Evolutionary conservation across 768 basidiomycete species (phyloP), one percentile per base, ranked within the genome.

Genomic region (Lyophyllum shimeji): DNA sequence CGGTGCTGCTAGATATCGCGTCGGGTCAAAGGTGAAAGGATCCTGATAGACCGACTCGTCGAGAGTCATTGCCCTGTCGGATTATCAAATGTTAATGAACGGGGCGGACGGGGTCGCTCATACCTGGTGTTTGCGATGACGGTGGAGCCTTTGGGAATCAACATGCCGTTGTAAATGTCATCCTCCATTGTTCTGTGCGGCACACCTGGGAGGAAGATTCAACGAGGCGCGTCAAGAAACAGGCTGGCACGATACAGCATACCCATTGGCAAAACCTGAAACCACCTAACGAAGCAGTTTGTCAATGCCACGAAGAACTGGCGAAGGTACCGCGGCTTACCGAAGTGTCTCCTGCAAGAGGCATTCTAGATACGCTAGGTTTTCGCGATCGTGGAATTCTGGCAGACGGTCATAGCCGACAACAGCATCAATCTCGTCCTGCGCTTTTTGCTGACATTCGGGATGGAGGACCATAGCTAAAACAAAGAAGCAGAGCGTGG

Each of bases 391-490:
- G 17, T 54, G 33, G 58, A 54, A 8, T 27, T 58, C 29, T 4
- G 69, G 69, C 40, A 53, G 53, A 18, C 46, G 48, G 8, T 23
- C 25, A 33, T n/a, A 27, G n/a, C 31, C 42, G 34, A 58, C 21
- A 25, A 69, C 59, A 7, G 42, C 18, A 48, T 69, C 70, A 21
- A 70, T 57, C 39, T 40, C 39, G 5, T 40, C 39, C 39, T 40
- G 39, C n/a, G 39, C 39, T 15, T 40, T 18, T 17, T 47, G 71
- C 65, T 68, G 69, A 24, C 59, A 44, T 25, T 65, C 63, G 3
- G 66, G 68, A 56, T 65, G 47, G 20, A 63, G 53, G 5, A 61
- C 45, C 51, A 60, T 43, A 45, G 27, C 42, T 43, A 47, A 44
- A 45, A 27, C 40, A 48, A 34, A 54, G 37, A 45, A 46, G 25